Evolutionary conservation across 2,329 filamentous ascomycete species (phyloP), one percentile per base, ranked within the genome.

Genomic region (Trichoderma lentiforme): DNA sequence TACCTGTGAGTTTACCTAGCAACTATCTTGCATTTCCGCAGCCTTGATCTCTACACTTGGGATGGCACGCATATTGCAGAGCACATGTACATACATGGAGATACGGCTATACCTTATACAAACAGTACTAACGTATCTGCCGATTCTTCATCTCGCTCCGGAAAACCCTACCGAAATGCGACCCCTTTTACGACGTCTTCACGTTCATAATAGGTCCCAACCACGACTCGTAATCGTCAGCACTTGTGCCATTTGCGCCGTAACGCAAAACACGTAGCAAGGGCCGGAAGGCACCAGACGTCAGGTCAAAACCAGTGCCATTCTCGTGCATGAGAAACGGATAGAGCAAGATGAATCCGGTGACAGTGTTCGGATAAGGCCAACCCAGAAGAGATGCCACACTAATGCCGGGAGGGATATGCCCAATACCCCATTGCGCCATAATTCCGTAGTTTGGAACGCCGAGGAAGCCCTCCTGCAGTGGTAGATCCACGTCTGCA

Each of bases 141-240:
- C 18, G 28, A 60, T 1, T 32, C 28, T 32, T 60, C 28, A 58
- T 58, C 24, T 60, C n/a, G 28, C 28, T 60, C 30, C 43, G 43
- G n/a, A 21, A n/a, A 6, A 21, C 28, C 57, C 15, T n/a, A 34
- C 28, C 57, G 6, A 32, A 34, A 30, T 28, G 9, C 28, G 26
- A 3, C 9, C 12, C 53, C 24, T 81, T 56, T 56, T 21, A 63
- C 14, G 47, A 34, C 30, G 43, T 70, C n/a, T 56, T 12, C 18
- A 43, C 47, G 9, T 71, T 64, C 30, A 28, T 43, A 1, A 70
- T 71, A 11, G 68, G 60, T 4, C 60, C 60, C 5, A 64, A 39
- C 68, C 68, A 63, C 47, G 67, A 63, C 12, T 56, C 30, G n/a
- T 56, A 58, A 6, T 58, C 32, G 24, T 71, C 21, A 14, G 68